Evolutionary conservation across 768 basidiomycete species (phyloP), one percentile per base, ranked within the genome.

Genomic region (Amanita brunnescens): DNA sequence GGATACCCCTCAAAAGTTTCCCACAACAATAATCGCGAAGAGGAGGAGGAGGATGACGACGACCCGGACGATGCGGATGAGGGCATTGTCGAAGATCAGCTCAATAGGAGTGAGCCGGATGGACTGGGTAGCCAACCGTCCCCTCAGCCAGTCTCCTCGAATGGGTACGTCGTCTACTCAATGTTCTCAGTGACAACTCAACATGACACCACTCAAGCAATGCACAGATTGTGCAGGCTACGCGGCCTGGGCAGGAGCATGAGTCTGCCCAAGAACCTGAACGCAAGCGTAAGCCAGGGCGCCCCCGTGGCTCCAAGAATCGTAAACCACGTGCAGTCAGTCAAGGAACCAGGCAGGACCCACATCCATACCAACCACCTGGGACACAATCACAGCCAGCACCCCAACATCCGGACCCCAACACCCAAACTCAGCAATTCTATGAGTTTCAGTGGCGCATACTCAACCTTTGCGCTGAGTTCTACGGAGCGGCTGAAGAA

Each of bases 381-480:
- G 29, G 56, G 29, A 40, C 56, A 47, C 57, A 64, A 43, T 66
- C 73, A 37, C 51, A 59, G 18, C 61, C 64, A 20, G 67, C 70
- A 7, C 74, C 74, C 33, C 69, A 70, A 34, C 69, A 73, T 30
- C 69, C 75, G 3, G 71, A 75, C 44, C 76, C 81, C 21, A 78
- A 77, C 51, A 70, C 80, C 2, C 79, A 83, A 56, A 86, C 86
- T 61, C 83, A 87, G 55, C 80, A 82, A 59, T 89, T 87, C 64
- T 87, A 87, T 64, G 86, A 90, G 61, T 90, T 90, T 60, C 87
- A 90, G 62, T 90, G 87, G 87, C 80, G 86, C 49, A 79, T 88
- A 35, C 64, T 90, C 52, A 87, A 87, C 59, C 69, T 91, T 35
- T 91, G 87, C 64, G 81, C 85, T 1, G 88, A 91, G 62, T 91